These are phyloP conservation scores for Truncatella angustata DNA, from an alignment of 2,329 filamentous ascomycete species.

Conservation along the genomic window DNA sequence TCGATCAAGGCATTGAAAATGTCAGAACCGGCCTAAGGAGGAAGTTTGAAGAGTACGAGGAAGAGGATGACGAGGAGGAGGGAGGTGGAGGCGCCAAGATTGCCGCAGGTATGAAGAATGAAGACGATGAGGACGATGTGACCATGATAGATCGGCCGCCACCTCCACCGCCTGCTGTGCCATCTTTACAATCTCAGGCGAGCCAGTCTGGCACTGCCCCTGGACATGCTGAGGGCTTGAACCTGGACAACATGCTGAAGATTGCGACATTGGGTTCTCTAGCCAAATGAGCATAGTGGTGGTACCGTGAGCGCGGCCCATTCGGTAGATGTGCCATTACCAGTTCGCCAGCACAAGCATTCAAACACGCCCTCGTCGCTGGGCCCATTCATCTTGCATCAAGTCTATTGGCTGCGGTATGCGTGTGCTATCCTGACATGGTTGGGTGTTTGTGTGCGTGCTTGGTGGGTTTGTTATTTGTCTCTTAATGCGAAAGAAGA, in stretches of 20 bases:
- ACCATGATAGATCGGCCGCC: slow-evolving; percentile 28
- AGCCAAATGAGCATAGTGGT: neutral
- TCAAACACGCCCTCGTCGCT: too few relatives aligned
- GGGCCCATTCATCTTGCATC: too few relatives aligned
- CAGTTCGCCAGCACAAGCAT: too few relatives aligned
- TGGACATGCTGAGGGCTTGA: slow-evolving; percentile 22
- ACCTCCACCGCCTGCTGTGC: slow-evolving; percentile 25
- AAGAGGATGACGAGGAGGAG: slow-evolving; percentile 54
- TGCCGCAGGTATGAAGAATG: slow-evolving; percentile 6
- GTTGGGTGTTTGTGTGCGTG: too few relatives aligned
- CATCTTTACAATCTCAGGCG: slow-evolving; percentile 23
- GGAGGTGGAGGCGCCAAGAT: slow-evolving; percentile 25
- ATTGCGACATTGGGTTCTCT: slow-evolving; percentile 20
- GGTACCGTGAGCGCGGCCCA: too few relatives aligned
- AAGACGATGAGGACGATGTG: slow-evolving; percentile 25
- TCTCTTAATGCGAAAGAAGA: too few relatives aligned
- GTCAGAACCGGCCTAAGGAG: slow-evolving; percentile 70
- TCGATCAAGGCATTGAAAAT: slow-evolving; percentile 62
- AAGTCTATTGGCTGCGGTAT: too few relatives aligned
- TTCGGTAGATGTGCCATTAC: too few relatives aligned
- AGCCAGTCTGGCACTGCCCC: slow-evolving; percentile 15
- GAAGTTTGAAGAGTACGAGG: slow-evolving; percentile 54
- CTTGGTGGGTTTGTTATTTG: too few relatives aligned
- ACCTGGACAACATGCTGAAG: slow-evolving; percentile 24
- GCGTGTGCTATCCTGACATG: too few relatives aligned